Percentiles rank a stretch among this genome's conserved stretches.
These are phyloP conservation scores for Nigrospora oryzae DNA, from an alignment of 2,329 filamentous ascomycete species.

Conservation along the genomic window DNA sequence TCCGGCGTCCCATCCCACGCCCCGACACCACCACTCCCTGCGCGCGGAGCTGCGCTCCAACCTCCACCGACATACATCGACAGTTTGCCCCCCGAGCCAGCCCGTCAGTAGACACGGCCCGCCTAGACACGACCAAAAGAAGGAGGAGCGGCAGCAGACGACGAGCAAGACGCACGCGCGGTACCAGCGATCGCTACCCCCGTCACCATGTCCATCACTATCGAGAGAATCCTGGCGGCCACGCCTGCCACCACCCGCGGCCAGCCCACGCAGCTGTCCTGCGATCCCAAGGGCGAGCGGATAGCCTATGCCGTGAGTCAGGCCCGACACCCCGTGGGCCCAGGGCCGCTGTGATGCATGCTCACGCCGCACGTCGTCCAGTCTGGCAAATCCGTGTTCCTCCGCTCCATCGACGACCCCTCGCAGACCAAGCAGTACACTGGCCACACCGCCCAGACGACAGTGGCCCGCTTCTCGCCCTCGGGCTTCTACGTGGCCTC, in stretches of 20 bases:
- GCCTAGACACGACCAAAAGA: too few relatives aligned
- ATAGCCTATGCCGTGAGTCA: slow-evolving; percentile 80
- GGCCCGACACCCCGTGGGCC: slow-evolving; percentile 1
- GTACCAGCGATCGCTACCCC: too few relatives aligned
- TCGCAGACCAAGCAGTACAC: slow-evolving; percentile 82
- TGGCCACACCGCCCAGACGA: slow-evolving; percentile 79
- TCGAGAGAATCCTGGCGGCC: slow-evolving; percentile 72
- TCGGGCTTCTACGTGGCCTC: slow-evolving; percentile 93
- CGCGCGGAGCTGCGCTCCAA: too few relatives aligned
- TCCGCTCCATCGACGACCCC: slow-evolving; percentile 89
- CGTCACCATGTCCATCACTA: slow-evolving; percentile 39
- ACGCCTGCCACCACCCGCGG: slow-evolving; percentile 77
- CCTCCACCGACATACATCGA: too few relatives aligned
- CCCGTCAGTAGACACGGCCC: too few relatives aligned
- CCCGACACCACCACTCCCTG: too few relatives aligned
- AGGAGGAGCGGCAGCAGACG: too few relatives aligned
- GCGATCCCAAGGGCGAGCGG: slow-evolving; percentile 81
- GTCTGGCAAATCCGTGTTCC: slow-evolving; percentile 95
- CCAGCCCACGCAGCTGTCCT: slow-evolving; percentile 80
- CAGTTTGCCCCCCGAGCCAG: too few relatives aligned
- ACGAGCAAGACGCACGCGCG: too few relatives aligned
- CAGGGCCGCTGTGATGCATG: too few relatives aligned
- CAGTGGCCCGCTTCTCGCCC: slow-evolving; percentile 87
- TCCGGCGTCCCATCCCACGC: too few relatives aligned
- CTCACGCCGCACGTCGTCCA: slow-evolving; percentile 22